Evolutionary conservation across 345 rosid genomes (phyloP).

Genomic region (Lepidium aucheri): DNA sequence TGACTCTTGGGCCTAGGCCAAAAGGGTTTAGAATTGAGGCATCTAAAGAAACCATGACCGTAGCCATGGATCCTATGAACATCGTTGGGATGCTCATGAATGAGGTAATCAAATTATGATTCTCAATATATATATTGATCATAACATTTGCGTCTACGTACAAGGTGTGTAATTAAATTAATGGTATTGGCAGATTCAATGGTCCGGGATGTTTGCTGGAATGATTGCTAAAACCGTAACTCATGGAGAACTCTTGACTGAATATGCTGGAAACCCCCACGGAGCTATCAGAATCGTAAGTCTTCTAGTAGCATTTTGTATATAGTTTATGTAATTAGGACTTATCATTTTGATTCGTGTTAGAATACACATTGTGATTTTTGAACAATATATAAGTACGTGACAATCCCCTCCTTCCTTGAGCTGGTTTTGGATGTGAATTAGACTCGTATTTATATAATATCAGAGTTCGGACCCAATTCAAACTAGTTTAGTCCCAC

Average conservation of each 20-base stretch:
- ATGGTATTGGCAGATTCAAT: conserved; percentile 45
- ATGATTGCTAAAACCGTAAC: conserved; percentile 62
- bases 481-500: no score
- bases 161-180: background rate
- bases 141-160: background rate
- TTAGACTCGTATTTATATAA: no score
- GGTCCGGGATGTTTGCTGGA: conserved; percentile 69
- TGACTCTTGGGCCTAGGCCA: conserved; percentile 58
- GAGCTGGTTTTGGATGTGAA: no score
- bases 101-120: conserved; percentile 36
- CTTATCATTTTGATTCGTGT: background rate
- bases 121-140: background rate
- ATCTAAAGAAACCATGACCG: conserved; percentile 52
- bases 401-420: no score
- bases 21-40: conserved; percentile 71
- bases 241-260: conserved; percentile 53
- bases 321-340: background rate
- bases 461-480: no score
- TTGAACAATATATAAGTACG: no score
- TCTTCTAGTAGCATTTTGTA: background rate
- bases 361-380: no score
- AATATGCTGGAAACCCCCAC: conserved; percentile 56
- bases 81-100: conserved; percentile 81
- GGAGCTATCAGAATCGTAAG: conserved; percentile 80
- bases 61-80: conserved; percentile 56